These are phyloP conservation scores for Rhynchospora breviuscula DNA, from an alignment of 176 grass and related monocot genomes.

Conservation along the genomic window DNA sequence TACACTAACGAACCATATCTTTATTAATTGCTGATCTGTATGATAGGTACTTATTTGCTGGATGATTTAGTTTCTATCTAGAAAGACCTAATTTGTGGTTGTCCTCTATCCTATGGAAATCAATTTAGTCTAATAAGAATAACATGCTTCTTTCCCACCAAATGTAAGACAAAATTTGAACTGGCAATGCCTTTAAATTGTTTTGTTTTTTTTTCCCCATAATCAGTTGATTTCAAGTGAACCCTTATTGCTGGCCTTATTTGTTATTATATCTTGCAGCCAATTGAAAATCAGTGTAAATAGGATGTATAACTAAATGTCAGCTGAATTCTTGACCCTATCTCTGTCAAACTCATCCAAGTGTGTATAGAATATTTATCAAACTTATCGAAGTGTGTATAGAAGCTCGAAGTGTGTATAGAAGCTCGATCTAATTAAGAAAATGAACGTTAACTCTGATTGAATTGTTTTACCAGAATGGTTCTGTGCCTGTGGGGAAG, in stretches of 20 bases:
- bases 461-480: constrained; percentile 5
- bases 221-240: not conserved
- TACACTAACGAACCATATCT: not conserved
- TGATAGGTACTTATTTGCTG: not conserved
- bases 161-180: not conserved
- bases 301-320: not conserved
- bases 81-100: not conserved
- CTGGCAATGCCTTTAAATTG: not conserved
- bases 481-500: not conserved
- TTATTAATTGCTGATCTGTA: not conserved
- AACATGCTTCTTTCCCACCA: not conserved
- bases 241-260: not conserved
- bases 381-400: no score
- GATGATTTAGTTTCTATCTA: not conserved
- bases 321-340: not conserved
- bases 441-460: not conserved
- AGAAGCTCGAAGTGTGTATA: not conserved
- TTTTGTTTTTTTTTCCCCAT: not conserved
- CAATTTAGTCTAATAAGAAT: not conserved
- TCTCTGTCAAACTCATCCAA: not conserved
- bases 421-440: not conserved
- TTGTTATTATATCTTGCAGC: not conserved
- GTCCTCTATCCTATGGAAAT: not conserved
- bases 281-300: not conserved
- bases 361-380: no score